Conservation (phyloP, 495 filamentous ascomycete genomes). For the Penicillium salamii region DNA sequence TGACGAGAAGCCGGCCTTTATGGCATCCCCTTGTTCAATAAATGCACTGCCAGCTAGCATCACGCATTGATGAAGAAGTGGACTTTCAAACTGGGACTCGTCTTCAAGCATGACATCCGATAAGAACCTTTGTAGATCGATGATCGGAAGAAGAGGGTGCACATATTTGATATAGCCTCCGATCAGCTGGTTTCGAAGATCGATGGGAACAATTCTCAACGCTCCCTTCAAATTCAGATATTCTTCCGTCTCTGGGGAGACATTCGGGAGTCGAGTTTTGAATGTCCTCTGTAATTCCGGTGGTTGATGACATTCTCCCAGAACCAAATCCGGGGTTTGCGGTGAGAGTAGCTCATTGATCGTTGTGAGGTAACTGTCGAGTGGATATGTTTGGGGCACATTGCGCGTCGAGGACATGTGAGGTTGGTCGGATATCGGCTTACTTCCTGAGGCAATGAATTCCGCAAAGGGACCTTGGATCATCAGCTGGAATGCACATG, state of each 20-base stretch:
- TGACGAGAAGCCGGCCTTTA: not conserved
- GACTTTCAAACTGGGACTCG: constrained; percentile 1
- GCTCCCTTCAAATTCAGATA: constrained; percentile 3
- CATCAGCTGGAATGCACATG: not conserved
- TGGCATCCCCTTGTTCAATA: not conserved
- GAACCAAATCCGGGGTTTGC: not conserved
- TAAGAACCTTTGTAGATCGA: constrained; percentile 7
- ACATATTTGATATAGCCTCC: constrained; percentile 9
- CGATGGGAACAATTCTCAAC: not conserved
- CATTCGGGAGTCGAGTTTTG: not conserved
- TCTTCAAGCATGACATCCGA: constrained; percentile 2
- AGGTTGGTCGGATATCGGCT: constrained; percentile 3
- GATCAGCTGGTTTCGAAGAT: constrained; percentile 5
- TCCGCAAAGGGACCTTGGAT: not conserved
- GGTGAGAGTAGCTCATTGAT: constrained; percentile 10
- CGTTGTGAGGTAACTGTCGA: constrained; percentile 4
- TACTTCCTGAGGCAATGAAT: not conserved
- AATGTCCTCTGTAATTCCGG: constrained; percentile 1
- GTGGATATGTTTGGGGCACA: constrained; percentile 8
- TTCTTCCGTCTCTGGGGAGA: constrained; percentile 1
- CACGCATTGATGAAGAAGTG: constrained; percentile 3
- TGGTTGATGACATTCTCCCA: not conserved
- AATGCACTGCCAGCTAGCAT: constrained; percentile 8
- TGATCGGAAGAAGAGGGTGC: constrained; percentile 3
- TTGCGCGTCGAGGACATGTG: constrained; percentile 3